Conservation (phyloP, 495 filamentous ascomycete genomes). For the Lophium mytilinum region DNA sequence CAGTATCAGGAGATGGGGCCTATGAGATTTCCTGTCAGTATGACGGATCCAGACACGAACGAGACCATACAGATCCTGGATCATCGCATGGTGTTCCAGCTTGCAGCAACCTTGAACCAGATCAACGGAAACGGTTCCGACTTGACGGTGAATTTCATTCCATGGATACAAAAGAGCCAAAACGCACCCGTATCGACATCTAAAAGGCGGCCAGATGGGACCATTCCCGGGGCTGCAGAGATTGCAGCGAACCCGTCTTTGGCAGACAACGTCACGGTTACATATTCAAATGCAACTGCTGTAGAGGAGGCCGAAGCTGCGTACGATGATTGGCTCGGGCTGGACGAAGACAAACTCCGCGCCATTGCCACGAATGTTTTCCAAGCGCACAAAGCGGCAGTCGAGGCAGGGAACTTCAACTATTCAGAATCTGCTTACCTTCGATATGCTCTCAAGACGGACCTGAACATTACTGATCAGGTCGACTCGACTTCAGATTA, state of each 20-base stretch:
- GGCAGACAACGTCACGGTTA: conserved; percentile 27
- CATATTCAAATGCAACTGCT: conserved; percentile 32
- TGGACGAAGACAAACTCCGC: conserved; percentile 31
- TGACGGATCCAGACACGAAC: conserved; percentile 44
- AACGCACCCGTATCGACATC: conserved; percentile 44
- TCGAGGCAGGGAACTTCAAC: conserved; percentile 38
- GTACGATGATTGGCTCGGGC: conserved; percentile 25
- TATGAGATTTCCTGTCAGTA: conserved; percentile 53
- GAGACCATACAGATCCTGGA: conserved; percentile 49
- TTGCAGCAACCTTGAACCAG: conserved; percentile 36
- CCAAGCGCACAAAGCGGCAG: conserved; percentile 49
- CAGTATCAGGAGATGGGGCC: conserved; percentile 73
- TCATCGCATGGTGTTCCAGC: conserved; percentile 42
- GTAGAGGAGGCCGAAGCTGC: conserved; percentile 34
- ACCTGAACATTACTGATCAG: conserved; percentile 48
- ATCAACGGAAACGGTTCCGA: conserved; percentile 37
- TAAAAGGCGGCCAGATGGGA: conserved; percentile 45
- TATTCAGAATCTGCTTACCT: conserved; percentile 59
- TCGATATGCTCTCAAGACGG: conserved; percentile 46
- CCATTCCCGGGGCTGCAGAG: conserved; percentile 35
- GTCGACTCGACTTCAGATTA: conserved; percentile 28
- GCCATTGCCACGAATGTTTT: conserved; percentile 53
- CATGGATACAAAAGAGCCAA: conserved; percentile 47
- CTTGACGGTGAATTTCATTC: conserved; percentile 56
- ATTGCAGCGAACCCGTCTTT: conserved; percentile 29